Evolutionary conservation across 148 eudicot species (phyloP).

Genomic region (Camellia granthamiana): DNA sequence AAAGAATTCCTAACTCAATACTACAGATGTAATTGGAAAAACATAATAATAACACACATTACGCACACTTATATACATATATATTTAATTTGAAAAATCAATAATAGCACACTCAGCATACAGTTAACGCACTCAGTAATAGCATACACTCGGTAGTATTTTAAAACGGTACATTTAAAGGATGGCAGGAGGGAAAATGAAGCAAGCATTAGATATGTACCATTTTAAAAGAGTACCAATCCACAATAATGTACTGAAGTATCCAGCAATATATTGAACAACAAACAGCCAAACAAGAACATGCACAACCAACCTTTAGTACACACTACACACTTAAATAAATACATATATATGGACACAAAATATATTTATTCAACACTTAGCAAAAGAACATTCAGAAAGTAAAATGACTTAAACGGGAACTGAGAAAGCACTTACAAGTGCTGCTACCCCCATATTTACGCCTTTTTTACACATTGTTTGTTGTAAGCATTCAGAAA

Average conservation of each 20-base stretch:
- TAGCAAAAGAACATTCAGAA: not conserved
- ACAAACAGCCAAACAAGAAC: not conserved
- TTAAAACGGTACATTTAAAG: not conserved
- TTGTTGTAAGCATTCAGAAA: conserved; percentile 56
- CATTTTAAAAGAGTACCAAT: not conserved
- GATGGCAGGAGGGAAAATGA: not conserved
- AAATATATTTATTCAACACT: not conserved
- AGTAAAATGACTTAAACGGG: not conserved
- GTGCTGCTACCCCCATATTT: conserved; percentile 61
- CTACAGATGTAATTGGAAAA: not conserved
- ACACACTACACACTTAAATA: not conserved
- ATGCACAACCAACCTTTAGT: not conserved
- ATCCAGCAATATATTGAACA: not conserved
- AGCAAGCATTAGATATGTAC: not conserved
- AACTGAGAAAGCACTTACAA: conserved; percentile 46
- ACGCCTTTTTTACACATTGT: conserved; percentile 65
- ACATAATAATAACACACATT: not conserved
- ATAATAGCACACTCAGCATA: too few species aligned
- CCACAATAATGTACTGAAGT: not conserved
- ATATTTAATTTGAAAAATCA: not conserved
- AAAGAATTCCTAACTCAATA: too few species aligned
- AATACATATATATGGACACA: not conserved
- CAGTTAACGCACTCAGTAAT: too few species aligned
- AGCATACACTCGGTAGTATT: too few species aligned
- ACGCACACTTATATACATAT: too few species aligned